phyloP scores from a whole-genome alignment of 148 eudicot species.

The Camellia granthamiana region DNA sequence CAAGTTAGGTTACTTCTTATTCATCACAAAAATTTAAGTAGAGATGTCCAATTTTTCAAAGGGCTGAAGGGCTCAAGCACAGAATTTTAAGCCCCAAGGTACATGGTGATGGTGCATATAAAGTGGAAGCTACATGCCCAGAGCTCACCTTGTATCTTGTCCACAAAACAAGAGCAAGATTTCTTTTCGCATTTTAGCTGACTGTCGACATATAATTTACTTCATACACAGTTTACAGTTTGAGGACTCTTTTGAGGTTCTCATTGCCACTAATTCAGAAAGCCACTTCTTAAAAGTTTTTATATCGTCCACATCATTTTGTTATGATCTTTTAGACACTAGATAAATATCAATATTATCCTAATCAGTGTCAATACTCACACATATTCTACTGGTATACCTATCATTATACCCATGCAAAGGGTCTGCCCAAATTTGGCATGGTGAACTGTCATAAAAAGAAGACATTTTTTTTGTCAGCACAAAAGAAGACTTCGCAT shows the following conservation, averaged over 20 bases:
- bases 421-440: not conserved
- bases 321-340: no score
- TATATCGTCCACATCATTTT: no score
- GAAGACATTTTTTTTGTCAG: not conserved
- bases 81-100: not conserved
- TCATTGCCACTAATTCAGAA: no score
- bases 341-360: no score
- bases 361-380: no score
- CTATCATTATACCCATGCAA: not conserved
- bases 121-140: not conserved
- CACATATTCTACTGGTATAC: no score
- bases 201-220: not conserved
- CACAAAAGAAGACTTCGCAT: not conserved
- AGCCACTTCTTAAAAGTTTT: no score
- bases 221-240: not conserved
- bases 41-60: not conserved
- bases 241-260: no score
- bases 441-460: not conserved
- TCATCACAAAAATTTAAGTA: not conserved
- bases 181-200: not conserved
- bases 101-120: not conserved
- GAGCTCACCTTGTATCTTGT: not conserved
- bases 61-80: not conserved
- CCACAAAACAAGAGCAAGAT: not conserved
- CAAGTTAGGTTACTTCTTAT: not conserved